A percentile compares a stretch with the other conserved stretches of the same genome.
Conservation (phyloP, 2,329 filamentous ascomycete genomes). For the Aureobasidium lini region DNA sequence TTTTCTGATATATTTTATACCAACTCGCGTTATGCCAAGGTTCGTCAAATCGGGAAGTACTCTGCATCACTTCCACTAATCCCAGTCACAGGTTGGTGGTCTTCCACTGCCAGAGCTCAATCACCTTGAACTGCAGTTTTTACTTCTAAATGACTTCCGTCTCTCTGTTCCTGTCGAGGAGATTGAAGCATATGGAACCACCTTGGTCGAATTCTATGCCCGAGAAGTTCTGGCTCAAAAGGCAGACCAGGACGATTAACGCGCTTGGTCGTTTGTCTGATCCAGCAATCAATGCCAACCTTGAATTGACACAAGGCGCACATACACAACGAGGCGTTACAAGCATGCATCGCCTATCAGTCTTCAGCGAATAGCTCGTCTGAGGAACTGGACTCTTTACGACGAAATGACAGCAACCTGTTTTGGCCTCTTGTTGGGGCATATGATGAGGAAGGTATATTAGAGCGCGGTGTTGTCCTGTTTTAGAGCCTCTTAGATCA, state of each 20-base stretch:
- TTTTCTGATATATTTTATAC: constrained; percentile 99
- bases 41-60: constrained; percentile 37
- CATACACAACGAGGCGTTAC: background rate
- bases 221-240: constrained; percentile 72
- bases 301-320: background rate
- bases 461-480: constrained; percentile 12
- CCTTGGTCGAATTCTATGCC: constrained; percentile 97
- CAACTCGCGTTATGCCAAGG: constrained; percentile 98
- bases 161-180: constrained; percentile 90
- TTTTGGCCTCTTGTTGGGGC: constrained; percentile 6
- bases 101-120: constrained; percentile 88
- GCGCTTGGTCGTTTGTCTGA: constrained; percentile 24
- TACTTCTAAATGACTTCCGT: constrained; percentile 91
- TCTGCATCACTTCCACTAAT: background rate
- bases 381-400: background rate
- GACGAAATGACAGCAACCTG: constrained; percentile 11
- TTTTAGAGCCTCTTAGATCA: constrained; percentile 12
- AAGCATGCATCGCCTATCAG: background rate
- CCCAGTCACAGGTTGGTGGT: constrained; percentile 67
- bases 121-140: constrained; percentile 90
- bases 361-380: background rate
- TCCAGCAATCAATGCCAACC: background rate
- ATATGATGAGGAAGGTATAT: constrained; percentile 7
- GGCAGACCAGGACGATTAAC: constrained; percentile 15
- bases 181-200: constrained; percentile 92